Conservation (phyloP, 2,329 filamentous ascomycete species). For the Bretziella fagacearum region DNA sequence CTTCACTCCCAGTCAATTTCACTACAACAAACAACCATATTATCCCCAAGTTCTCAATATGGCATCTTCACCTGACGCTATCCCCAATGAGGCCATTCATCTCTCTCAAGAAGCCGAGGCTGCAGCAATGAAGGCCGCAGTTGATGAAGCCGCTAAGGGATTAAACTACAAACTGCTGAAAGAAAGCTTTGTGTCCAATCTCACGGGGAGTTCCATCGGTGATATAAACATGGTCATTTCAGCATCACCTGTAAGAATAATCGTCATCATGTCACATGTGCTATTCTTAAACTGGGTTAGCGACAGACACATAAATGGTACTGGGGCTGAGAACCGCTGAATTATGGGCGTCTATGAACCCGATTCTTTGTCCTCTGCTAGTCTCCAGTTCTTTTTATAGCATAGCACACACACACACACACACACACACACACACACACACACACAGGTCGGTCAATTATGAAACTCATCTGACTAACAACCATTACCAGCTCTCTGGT, state of each 20-base stretch:
- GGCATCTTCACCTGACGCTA: neutral
- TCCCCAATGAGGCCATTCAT: neutral
- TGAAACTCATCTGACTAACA: neutral
- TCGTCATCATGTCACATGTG: neutral
- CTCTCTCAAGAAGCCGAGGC: neutral
- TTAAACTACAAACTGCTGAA: conserved; percentile 70
- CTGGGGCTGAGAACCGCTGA: neutral
- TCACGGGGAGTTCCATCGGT: conserved; percentile 62
- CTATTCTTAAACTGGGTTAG: neutral
- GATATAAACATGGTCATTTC: conserved; percentile 81
- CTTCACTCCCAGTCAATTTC: neutral
- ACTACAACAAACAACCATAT: neutral
- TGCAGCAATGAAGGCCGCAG: conserved; percentile 23
- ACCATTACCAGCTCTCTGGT: conserved; percentile 51
- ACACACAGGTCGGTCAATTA: neutral
- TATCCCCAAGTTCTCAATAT: neutral
- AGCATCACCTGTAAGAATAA: conserved; percentile 56
- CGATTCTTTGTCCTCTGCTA: neutral
- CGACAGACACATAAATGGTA: neutral
- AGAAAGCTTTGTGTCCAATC: conserved; percentile 86
- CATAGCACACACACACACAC: too few species aligned
- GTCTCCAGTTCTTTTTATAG: neutral
- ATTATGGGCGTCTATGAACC: too few species aligned
- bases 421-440: too few species aligned
- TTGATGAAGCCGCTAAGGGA: conserved; percentile 20